Evolutionary conservation across 2,329 filamentous ascomycete species (phyloP), one percentile per base, ranked within the genome.

Genomic region (Curvularia hawaiiensis): DNA sequence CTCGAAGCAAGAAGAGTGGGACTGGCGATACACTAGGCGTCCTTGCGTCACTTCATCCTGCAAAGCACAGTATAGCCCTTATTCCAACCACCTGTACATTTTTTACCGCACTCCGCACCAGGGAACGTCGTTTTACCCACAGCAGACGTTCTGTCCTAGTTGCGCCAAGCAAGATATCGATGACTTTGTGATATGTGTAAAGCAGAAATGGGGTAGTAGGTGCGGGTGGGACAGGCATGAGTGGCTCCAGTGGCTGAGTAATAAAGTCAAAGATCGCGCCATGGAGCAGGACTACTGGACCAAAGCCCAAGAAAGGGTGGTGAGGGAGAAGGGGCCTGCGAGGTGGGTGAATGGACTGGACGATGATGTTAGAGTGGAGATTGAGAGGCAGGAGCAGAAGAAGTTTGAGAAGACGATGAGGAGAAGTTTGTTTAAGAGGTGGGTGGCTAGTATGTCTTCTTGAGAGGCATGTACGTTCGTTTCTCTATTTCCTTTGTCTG

Each of bases 271-370:
- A 1, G 65, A 71, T 28, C 53, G 72, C 3, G 56, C 59, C 7
- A 59, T 61, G 49, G 70, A 73, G 44, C 12, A 41, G 14, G 67
- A 62, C 26, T 75, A 68, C 41, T 74, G 70, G 71, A 63, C 67
- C 41, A 58, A 59, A 44, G 69, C 70, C 45, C 72, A 75, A 53
- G 68, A 73, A 54, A 62, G 61, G 38, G 61, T 65, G 18, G 67
- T 73, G 1, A 59, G 54, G 41, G 69, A 70, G 51, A 58, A 56
- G 28, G 55, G 63, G 9, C 52, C 56, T 22, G 56, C 48, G 40
- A 53, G 26, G 31, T 44, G 22, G 38, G 56, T 52, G 12, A 46
- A 48, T 11, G 52, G 41, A 20, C 43, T 43, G n/a, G 49, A 48
- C 30, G 53, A 55, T 28, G 47, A 51, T 9, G 31, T 45, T 35